Evolutionary conservation across 2,329 filamentous ascomycete species (phyloP).

Genomic region (Xylaria multiplex): DNA sequence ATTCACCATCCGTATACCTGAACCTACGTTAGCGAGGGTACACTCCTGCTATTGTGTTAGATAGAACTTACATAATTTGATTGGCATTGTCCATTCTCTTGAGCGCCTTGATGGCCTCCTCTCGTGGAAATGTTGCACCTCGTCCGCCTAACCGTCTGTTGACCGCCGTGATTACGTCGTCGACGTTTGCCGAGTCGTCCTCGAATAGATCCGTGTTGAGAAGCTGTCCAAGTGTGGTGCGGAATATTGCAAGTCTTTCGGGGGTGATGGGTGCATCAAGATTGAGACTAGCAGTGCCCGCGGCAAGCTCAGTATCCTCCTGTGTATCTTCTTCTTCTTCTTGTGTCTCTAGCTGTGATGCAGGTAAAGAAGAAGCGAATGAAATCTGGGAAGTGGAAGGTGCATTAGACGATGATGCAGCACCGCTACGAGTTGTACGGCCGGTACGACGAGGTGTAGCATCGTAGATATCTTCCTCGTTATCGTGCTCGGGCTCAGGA

Average conservation of each 20-base stretch:
- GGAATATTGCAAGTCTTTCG: constrained; percentile 77
- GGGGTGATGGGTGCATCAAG: constrained; percentile 63
- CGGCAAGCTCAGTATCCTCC: constrained; percentile 53
- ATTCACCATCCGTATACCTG: constrained; percentile 50
- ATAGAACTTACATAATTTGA: constrained; percentile 83
- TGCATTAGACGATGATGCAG: constrained; percentile 51
- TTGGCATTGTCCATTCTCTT: constrained; percentile 83
- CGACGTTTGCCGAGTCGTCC: constrained; percentile 82
- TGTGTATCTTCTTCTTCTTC: constrained; percentile 53
- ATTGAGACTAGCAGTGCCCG: constrained; percentile 52
- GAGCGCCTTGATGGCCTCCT: constrained; percentile 81
- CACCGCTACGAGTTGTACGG: constrained; percentile 53
- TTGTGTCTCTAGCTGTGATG: constrained; percentile 71
- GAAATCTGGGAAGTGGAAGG: constrained; percentile 62
- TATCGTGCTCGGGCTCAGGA: constrained; percentile 55
- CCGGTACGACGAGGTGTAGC: constrained; percentile 56
- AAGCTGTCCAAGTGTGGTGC: constrained; percentile 81
- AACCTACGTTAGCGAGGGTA: constrained; percentile 36
- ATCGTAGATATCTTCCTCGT: constrained; percentile 60
- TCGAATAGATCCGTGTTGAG: constrained; percentile 85
- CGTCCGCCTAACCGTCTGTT: constrained; percentile 72
- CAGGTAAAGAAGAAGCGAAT: constrained; percentile 81
- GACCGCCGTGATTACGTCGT: constrained; percentile 79
- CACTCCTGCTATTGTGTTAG: neutral
- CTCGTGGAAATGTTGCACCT: constrained; percentile 71